These are phyloP conservation scores for Dactylellina drechsleri DNA, from an alignment of 2,329 filamentous ascomycete species.

Conservation along the genomic window DNA sequence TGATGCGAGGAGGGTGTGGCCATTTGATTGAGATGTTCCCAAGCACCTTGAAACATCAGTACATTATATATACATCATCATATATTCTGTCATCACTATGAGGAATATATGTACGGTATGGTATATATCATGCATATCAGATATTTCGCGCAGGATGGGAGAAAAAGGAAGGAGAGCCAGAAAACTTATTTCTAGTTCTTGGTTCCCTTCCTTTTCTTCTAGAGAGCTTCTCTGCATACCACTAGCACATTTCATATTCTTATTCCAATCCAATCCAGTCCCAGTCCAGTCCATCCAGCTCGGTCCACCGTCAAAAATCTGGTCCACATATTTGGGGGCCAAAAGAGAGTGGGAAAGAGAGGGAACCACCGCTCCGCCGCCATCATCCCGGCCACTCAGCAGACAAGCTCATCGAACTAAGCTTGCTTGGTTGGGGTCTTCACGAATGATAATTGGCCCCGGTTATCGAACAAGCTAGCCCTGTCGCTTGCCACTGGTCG, in stretches of 20 bases:
- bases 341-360: too few species aligned
- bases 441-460: constrained; percentile 31
- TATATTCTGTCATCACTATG: too few species aligned
- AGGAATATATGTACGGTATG: constrained; percentile 1
- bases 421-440: constrained; percentile 17
- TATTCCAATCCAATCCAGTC: neutral
- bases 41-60: constrained; percentile 3
- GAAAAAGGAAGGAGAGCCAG: neutral
- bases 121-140: constrained; percentile 16
- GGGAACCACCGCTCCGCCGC: neutral
- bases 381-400: constrained; percentile 13
- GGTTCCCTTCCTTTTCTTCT: neutral
- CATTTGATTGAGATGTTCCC: constrained; percentile 27
- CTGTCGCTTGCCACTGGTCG: neutral
- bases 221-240: constrained; percentile 15
- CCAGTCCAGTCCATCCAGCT: too few species aligned
- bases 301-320: too few species aligned
- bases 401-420: constrained; percentile 29
- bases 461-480: constrained; percentile 1
- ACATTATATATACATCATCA: too few species aligned
- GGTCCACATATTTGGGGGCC: neutral
- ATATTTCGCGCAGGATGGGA: constrained; percentile 29
- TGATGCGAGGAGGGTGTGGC: neutral
- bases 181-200: neutral
- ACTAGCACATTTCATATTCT: constrained; percentile 1